Percentiles rank a stretch among this genome's conserved stretches.
Conservation (phyloP, 345 rosid genomes). For the Eucalyptus fibrosa region DNA sequence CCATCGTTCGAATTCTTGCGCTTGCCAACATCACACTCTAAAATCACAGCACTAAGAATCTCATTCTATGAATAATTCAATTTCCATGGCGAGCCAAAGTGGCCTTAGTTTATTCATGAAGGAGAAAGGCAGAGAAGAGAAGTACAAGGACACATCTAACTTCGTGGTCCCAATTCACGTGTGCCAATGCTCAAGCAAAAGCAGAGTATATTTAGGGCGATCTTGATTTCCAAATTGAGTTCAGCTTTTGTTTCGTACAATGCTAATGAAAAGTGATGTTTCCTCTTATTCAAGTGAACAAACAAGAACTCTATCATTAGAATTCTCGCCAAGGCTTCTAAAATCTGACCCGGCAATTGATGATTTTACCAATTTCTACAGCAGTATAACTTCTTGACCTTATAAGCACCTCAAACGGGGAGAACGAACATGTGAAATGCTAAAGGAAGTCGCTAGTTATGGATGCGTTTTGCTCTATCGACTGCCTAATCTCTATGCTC, state of each 20-base stretch:
- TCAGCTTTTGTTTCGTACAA: not conserved
- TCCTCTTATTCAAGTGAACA: not conserved
- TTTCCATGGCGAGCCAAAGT: not conserved
- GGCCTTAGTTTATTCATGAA: not conserved
- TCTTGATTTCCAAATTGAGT: not conserved
- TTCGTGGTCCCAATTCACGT: not conserved
- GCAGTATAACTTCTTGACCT: not conserved
- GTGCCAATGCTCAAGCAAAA: not conserved
- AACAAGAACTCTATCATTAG: not conserved
- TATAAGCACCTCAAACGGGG: not conserved
- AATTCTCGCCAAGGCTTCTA: not conserved
- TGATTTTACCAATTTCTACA: not conserved
- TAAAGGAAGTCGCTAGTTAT: not conserved
- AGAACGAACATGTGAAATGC: not conserved
- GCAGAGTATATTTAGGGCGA: accelerated
- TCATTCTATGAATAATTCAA: not conserved
- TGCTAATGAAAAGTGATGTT: not conserved
- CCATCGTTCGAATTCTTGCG: not conserved
- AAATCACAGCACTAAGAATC: not conserved
- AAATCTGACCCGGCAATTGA: accelerated
- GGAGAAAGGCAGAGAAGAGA: not conserved
- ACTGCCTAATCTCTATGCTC: not conserved
- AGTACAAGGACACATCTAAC: not conserved
- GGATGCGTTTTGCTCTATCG: not conserved
- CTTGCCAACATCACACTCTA: not conserved